phyloP scores from a whole-genome alignment of 2,329 filamentous ascomycete species.

The Hymenoscyphus fraxineus region DNA sequence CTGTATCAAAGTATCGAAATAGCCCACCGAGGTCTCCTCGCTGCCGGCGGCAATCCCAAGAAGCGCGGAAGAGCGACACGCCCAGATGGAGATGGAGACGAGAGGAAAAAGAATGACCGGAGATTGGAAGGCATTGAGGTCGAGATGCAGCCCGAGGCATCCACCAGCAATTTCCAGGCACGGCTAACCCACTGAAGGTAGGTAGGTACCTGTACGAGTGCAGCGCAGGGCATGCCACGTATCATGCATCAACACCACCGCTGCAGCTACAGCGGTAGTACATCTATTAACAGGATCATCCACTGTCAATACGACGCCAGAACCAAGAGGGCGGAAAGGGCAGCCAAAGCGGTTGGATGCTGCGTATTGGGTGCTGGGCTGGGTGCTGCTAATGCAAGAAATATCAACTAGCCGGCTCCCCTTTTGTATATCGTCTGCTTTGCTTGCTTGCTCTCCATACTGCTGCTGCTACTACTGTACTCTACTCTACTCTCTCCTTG shows the following conservation, averaged over 20 bases:
- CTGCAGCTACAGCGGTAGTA: constrained; percentile 28
- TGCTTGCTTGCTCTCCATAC: background rate
- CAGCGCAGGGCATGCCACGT: constrained; percentile 28
- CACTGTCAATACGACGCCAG: constrained; percentile 14
- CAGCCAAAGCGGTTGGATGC: constrained; percentile 21
- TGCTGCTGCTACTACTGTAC: background rate
- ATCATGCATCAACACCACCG: constrained; percentile 27
- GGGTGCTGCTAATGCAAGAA: background rate
- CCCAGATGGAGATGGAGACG: too few species aligned
- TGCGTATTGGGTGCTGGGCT: constrained; percentile 3
- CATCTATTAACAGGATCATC: constrained; percentile 21
- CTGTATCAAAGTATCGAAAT: constrained; percentile 23
- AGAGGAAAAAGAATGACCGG: background rate
- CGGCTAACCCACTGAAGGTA: background rate
- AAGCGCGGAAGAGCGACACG: background rate
- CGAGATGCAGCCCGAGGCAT: constrained; percentile 13
- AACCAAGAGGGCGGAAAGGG: constrained; percentile 5
- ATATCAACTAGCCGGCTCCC: constrained; percentile 18
- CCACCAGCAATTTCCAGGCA: constrained; percentile 7
- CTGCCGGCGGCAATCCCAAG: background rate
- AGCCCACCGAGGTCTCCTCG: background rate
- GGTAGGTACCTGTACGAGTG: too few species aligned
- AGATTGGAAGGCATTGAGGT: background rate
- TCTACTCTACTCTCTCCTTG: background rate
- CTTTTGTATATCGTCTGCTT: constrained; percentile 11